phyloP scores from a whole-genome alignment of 805 yeast genomes.

The Spathaspora gorwiae region DNA sequence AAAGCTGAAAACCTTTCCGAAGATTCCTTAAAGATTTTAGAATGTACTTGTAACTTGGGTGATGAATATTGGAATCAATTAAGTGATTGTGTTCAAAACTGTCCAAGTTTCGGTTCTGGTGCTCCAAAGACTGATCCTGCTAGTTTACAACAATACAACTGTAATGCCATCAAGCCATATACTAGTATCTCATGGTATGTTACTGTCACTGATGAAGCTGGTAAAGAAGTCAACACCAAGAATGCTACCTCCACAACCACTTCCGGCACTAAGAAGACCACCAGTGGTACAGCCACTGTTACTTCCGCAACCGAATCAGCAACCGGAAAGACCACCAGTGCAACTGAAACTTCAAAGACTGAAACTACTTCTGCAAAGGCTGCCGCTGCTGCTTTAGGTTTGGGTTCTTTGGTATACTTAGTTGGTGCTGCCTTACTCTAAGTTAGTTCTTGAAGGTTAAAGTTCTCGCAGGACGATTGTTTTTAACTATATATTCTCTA shows the following conservation, averaged over 20 bases:
- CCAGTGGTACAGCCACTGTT: neutral
- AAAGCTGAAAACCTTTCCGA: neutral
- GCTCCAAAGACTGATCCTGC: conserved; percentile 2
- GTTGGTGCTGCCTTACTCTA: conserved; percentile 1
- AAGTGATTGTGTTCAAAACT: neutral
- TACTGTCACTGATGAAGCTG: neutral
- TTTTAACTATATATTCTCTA: neutral
- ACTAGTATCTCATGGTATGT: neutral
- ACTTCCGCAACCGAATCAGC: neutral
- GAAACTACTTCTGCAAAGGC: neutral
- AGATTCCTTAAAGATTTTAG: neutral
- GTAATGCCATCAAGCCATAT: conserved; percentile 1
- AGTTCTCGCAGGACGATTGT: neutral
- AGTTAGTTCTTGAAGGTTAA: neutral
- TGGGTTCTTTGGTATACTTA: neutral
- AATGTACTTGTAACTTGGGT: conserved; percentile 2
- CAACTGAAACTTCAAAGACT: neutral
- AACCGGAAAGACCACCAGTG: neutral
- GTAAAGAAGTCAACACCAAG: neutral
- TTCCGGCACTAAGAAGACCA: neutral
- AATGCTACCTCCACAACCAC: neutral
- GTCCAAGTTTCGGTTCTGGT: neutral
- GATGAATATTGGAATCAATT: neutral
- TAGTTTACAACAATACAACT: neutral
- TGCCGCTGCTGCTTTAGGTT: conserved; percentile 1